phyloP scores from a whole-genome alignment of 768 basidiomycete genomes.

The Mycena olivaceomarginata region DNA sequence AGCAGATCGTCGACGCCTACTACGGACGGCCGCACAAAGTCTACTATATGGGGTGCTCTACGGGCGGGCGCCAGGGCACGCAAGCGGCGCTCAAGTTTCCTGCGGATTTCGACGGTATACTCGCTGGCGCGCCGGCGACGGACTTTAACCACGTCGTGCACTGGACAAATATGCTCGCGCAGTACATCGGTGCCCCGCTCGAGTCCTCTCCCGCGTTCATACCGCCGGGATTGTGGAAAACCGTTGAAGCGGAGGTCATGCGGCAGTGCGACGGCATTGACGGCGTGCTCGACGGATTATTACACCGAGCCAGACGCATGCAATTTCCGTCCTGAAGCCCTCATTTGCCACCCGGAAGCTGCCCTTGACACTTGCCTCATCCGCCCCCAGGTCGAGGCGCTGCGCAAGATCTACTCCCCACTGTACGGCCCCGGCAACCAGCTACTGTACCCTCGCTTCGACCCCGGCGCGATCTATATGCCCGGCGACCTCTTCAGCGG shows the following conservation, averaged over 20 bases:
- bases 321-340: slow-evolving; percentile 45
- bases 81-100: slow-evolving; percentile 50
- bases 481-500: slow-evolving; percentile 5
- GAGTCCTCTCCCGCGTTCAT: slow-evolving; percentile 41
- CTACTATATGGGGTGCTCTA: slow-evolving; percentile 54
- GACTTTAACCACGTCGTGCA: slow-evolving; percentile 35
- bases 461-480: slow-evolving; percentile 35
- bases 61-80: slow-evolving; percentile 52
- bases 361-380: slow-evolving; percentile 39
- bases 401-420: slow-evolving; percentile 47
- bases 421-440: slow-evolving; percentile 40
- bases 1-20: slow-evolving; percentile 48
- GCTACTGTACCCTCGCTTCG: slow-evolving; percentile 42
- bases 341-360: slow-evolving; percentile 35
- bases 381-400: slow-evolving; percentile 43
- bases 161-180: slow-evolving; percentile 26
- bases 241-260: slow-evolving; percentile 45
- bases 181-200: slow-evolving; percentile 34
- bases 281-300: slow-evolving; percentile 49
- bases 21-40: slow-evolving; percentile 48
- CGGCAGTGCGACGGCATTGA: slow-evolving; percentile 44
- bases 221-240: slow-evolving; percentile 41
- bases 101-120: slow-evolving; percentile 52
- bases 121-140: slow-evolving; percentile 51
- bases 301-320: slow-evolving; percentile 49